Percentiles rank a stretch among this genome's conserved stretches.
phyloP scores from a whole-genome alignment of 2,329 filamentous ascomycete species.

The Phyllosticta citriasiana region DNA sequence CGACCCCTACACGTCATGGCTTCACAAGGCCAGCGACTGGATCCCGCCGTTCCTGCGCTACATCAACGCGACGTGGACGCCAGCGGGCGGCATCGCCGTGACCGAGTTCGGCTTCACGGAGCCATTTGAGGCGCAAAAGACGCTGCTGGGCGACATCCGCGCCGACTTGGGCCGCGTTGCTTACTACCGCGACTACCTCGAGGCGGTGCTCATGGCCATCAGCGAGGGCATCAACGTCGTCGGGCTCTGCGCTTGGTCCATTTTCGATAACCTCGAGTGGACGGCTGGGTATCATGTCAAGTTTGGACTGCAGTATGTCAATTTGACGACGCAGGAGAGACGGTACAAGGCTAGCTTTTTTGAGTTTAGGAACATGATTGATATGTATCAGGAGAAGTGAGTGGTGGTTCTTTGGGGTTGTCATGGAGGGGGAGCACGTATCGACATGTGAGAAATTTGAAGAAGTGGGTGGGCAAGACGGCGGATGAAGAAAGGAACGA shows the following conservation, averaged over 20 bases:
- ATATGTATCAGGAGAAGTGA: slow-evolving; percentile 17
- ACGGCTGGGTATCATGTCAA: slow-evolving; percentile 19
- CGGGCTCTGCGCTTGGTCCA: slow-evolving; percentile 27
- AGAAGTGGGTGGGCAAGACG: no score
- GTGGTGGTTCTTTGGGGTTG: no score
- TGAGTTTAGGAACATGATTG: slow-evolving; percentile 26
- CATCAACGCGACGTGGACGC: slow-evolving; percentile 24
- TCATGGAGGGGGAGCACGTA: no score
- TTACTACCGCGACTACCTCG: slow-evolving; percentile 26
- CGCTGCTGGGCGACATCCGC: slow-evolving; percentile 20
- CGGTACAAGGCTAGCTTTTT: slow-evolving; percentile 31
- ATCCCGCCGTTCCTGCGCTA: slow-evolving; percentile 24
- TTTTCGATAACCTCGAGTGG: slow-evolving; percentile 31
- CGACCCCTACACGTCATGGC: slow-evolving; percentile 24
- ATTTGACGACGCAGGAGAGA: slow-evolving; percentile 27
- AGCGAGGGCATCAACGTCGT: slow-evolving; percentile 27
- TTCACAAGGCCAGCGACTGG: slow-evolving; percentile 28
- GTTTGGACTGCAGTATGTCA: slow-evolving; percentile 29
- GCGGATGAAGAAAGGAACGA: no score
- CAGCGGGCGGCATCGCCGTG: slow-evolving; percentile 21
- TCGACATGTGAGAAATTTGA: no score
- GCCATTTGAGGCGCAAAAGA: slow-evolving; percentile 23
- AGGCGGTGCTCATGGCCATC: slow-evolving; percentile 24
- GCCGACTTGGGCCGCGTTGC: slow-evolving; percentile 20
- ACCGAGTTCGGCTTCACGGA: slow-evolving; percentile 30